Evolutionary conservation across 495 filamentous ascomycete species (phyloP).

Genomic region (Penicillium ochrochloron): DNA sequence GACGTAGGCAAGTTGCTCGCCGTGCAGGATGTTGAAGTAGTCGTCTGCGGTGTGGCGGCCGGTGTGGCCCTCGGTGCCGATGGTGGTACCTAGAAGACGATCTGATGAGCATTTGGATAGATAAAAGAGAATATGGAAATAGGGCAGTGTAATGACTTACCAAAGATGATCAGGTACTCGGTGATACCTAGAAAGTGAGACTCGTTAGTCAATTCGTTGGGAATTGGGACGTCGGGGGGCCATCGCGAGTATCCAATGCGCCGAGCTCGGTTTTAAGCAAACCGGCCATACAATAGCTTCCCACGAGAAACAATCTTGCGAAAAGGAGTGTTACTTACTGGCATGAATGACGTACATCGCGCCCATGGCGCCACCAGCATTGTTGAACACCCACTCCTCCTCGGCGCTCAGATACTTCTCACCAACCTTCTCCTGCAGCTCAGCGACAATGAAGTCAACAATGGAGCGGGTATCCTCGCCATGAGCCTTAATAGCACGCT

Average conservation of each 20-base stretch:
- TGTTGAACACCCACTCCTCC: slow-evolving; percentile 61
- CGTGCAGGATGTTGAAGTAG: slow-evolving; percentile 87
- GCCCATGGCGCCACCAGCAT: slow-evolving; percentile 85
- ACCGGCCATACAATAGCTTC: neutral
- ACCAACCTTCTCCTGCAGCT: slow-evolving; percentile 44
- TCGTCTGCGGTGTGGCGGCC: slow-evolving; percentile 88
- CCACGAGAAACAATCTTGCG: too few relatives aligned
- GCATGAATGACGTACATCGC: slow-evolving; percentile 89
- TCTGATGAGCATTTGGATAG: neutral
- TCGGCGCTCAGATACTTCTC: slow-evolving; percentile 47
- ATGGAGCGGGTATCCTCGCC: slow-evolving; percentile 73
- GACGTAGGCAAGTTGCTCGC: slow-evolving; percentile 72
- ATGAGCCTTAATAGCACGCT: slow-evolving; percentile 65
- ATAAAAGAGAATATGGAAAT: neutral
- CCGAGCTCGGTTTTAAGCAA: neutral
- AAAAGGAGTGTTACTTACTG: slow-evolving; percentile 49
- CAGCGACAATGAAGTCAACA: slow-evolving; percentile 64
- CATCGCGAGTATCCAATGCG: neutral
- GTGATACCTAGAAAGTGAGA: slow-evolving; percentile 56
- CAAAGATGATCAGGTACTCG: slow-evolving; percentile 83
- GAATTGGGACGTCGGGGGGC: neutral
- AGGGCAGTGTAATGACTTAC: slow-evolving; percentile 35
- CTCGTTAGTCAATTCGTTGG: slow-evolving; percentile 15
- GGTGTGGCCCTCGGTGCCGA: slow-evolving; percentile 86
- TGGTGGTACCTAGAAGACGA: slow-evolving; percentile 63